phyloP scores from a whole-genome alignment of 495 filamentous ascomycete genomes.

The Thozetella sp. region DNA sequence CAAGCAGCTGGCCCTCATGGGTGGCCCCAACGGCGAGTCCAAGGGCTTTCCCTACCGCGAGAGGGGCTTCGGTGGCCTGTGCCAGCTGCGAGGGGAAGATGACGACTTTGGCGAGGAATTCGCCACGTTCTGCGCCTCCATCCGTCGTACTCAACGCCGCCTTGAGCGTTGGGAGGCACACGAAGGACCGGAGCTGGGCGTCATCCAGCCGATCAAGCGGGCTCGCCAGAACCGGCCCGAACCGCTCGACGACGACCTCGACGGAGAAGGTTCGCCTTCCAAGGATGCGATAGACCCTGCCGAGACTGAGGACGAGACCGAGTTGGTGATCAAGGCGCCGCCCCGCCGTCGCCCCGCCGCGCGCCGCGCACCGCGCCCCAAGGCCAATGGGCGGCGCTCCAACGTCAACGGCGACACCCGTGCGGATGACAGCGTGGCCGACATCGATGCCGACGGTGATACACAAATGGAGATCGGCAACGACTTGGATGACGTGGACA shows the following conservation, averaged over 20 bases:
- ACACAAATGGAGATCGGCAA: slow-evolving; percentile 45
- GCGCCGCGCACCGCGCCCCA: slow-evolving; percentile 3
- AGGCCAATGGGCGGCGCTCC: slow-evolving; percentile 12
- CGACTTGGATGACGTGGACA: slow-evolving; percentile 53
- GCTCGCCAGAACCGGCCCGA: slow-evolving; percentile 15
- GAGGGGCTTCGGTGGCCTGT: slow-evolving; percentile 68
- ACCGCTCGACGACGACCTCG: slow-evolving; percentile 30
- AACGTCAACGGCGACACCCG: neutral
- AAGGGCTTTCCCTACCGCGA: slow-evolving; percentile 42
- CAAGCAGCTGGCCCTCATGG: slow-evolving; percentile 12
- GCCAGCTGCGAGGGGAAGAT: slow-evolving; percentile 62
- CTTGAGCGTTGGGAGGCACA: slow-evolving; percentile 74
- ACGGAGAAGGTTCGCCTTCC: slow-evolving; percentile 29
- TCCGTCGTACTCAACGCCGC: slow-evolving; percentile 68
- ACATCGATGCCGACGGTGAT: slow-evolving; percentile 29
- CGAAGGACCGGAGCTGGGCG: slow-evolving; percentile 44
- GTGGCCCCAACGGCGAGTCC: slow-evolving; percentile 10
- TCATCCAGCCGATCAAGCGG: slow-evolving; percentile 42
- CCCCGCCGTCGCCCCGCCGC: slow-evolving; percentile 3
- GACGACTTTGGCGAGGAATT: slow-evolving; percentile 84
- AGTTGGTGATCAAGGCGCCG: slow-evolving; percentile 15
- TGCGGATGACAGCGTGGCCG: slow-evolving; percentile 5
- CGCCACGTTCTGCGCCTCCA: slow-evolving; percentile 67
- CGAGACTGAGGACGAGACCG: slow-evolving; percentile 33
- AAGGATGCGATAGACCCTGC: slow-evolving; percentile 24